Evolutionary conservation across 2,329 filamentous ascomycete species (phyloP).

Genomic region (Blastomyces parvus): DNA sequence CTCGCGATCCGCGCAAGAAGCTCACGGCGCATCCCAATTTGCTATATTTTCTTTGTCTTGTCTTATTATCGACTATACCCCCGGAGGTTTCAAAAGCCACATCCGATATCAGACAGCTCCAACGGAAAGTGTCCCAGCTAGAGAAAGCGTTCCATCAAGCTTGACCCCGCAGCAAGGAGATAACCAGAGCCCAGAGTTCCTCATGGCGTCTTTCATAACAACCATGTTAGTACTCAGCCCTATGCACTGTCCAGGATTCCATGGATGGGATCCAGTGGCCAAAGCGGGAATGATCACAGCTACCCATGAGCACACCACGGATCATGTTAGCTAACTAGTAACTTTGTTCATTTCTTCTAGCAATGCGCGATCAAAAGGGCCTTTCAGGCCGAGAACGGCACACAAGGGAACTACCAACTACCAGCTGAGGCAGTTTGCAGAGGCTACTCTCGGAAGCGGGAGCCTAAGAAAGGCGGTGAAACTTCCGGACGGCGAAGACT

Average conservation of each 20-base stretch:
- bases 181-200: neutral
- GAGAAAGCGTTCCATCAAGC: neutral
- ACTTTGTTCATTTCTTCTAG: constrained; percentile 37
- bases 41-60: neutral
- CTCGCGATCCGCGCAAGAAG: neutral
- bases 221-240: constrained; percentile 58
- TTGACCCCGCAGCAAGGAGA: neutral
- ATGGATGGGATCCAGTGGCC: constrained; percentile 19
- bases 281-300: neutral
- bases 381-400: constrained; percentile 78
- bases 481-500: constrained; percentile 90
- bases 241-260: constrained; percentile 19
- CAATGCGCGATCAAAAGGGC: constrained; percentile 77
- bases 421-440: constrained; percentile 94
- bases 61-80: neutral
- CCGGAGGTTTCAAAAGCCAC: neutral
- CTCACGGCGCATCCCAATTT: neutral
- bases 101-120: neutral
- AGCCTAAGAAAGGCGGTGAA: constrained; percentile 94
- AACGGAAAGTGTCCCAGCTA: neutral
- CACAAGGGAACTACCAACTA: constrained; percentile 84
- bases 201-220: constrained; percentile 69
- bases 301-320: constrained; percentile 16
- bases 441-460: constrained; percentile 89
- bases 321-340: neutral